Evolutionary conservation across 768 basidiomycete species (phyloP).

Genomic region (Mrakia hoshinonis): DNA sequence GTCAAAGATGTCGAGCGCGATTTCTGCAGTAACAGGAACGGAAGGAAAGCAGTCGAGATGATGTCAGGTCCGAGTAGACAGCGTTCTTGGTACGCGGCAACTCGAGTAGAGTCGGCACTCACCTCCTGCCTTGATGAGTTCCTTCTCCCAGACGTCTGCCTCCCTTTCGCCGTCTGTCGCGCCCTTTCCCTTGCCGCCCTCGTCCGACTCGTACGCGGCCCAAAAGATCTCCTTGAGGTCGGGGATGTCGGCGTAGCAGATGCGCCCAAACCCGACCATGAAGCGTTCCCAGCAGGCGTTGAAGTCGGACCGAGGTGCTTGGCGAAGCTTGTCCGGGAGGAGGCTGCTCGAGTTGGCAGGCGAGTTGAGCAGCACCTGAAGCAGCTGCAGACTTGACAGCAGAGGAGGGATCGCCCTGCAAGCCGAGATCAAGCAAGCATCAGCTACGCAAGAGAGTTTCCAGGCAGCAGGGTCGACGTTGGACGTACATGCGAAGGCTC

Average conservation of each 20-base stretch:
- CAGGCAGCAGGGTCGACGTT: background rate
- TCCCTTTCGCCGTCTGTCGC: slow-evolving; percentile 7
- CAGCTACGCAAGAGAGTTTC: background rate
- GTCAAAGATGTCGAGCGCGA: slow-evolving; percentile 38
- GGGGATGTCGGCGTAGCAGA: slow-evolving; percentile 35
- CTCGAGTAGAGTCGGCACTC: background rate
- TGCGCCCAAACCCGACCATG: slow-evolving; percentile 34
- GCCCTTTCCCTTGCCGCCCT: background rate
- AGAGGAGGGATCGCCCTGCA: slow-evolving; percentile 28
- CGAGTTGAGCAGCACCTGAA: slow-evolving; percentile 31
- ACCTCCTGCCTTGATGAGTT: slow-evolving; percentile 26
- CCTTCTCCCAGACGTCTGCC: slow-evolving; percentile 20
- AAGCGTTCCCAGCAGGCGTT: slow-evolving; percentile 36
- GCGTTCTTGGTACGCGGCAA: background rate
- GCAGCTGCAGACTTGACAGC: slow-evolving; percentile 31
- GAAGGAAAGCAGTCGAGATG: background rate
- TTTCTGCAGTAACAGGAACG: slow-evolving; percentile 26
- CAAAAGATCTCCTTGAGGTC: slow-evolving; percentile 29
- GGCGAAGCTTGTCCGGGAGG: slow-evolving; percentile 23
- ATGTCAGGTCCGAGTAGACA: background rate
- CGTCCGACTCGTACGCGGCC: background rate
- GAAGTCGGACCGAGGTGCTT: slow-evolving; percentile 32
- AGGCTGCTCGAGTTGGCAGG: slow-evolving; percentile 20
- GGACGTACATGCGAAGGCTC: slow-evolving; percentile 30
- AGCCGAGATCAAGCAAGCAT: slow-evolving; percentile 2